Evolutionary conservation across 2,329 filamentous ascomycete species (phyloP).

Genomic region (Malbranchea zuffiana): DNA sequence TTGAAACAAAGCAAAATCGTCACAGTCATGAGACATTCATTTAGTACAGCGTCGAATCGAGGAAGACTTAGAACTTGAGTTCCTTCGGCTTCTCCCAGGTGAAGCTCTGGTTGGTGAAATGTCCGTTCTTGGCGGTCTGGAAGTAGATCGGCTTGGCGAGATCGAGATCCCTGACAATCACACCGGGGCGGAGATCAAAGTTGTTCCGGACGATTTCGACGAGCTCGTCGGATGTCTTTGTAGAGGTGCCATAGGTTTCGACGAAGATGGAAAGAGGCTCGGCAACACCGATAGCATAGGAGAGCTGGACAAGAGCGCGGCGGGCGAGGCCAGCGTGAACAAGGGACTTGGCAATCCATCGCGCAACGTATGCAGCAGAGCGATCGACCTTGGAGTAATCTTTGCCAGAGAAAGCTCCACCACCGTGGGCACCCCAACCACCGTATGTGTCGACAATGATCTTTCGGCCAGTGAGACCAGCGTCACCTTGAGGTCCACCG

Average conservation of each 20-base stretch:
- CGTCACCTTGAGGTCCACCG: slow-evolving; percentile 96
- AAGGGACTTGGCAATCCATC: slow-evolving; percentile 98
- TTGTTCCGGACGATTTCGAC: slow-evolving; percentile 89
- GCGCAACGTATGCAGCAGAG: slow-evolving; percentile 90
- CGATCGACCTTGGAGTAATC: slow-evolving; percentile 99
- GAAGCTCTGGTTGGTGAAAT: slow-evolving; percentile 98
- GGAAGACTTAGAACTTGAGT: slow-evolving; percentile 63
- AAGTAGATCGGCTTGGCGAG: slow-evolving; percentile 94
- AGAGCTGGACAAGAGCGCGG: slow-evolving; percentile 91
- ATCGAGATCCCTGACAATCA: slow-evolving; percentile 95
- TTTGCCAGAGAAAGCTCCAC: slow-evolving; percentile 99
- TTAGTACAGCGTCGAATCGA: slow-evolving; percentile 11
- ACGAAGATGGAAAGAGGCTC: slow-evolving; percentile 98
- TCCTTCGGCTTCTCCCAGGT: slow-evolving; percentile 96
- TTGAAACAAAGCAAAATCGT: slow-evolving; percentile 41
- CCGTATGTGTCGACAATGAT: slow-evolving; percentile 99
- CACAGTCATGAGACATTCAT: slow-evolving; percentile 32
- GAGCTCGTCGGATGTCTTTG: slow-evolving; percentile 80
- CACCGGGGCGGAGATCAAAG: slow-evolving; percentile 96
- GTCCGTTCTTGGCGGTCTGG: slow-evolving; percentile 98
- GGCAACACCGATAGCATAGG: slow-evolving; percentile 96
- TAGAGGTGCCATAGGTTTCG: slow-evolving; percentile 91
- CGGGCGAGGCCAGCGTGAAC: slow-evolving; percentile 80
- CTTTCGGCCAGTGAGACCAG: slow-evolving; percentile 96
- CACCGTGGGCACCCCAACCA: slow-evolving; percentile 98